Evolutionary conservation across 768 basidiomycete genomes (phyloP).

Genomic region (Phaeolepiota aurea): DNA sequence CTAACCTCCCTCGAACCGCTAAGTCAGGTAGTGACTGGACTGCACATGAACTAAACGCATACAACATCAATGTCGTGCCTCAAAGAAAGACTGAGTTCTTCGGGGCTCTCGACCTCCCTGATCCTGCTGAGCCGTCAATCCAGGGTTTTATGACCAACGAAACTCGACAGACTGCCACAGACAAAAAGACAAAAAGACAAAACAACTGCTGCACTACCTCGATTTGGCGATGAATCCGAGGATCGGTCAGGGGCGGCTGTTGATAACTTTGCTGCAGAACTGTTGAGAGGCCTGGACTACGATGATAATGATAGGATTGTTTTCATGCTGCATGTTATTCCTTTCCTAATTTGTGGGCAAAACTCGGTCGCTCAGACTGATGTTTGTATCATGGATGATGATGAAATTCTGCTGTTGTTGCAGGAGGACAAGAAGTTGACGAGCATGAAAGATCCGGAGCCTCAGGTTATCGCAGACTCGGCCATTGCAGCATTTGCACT

Average conservation of each 20-base stretch:
- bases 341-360: conserved; percentile 14
- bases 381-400: conserved; percentile 14
- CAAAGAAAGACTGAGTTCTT: conserved; percentile 14
- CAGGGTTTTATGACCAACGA: conserved; percentile 10
- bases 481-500: conserved; percentile 18
- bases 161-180: conserved; percentile 11
- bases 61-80: conserved; percentile 4
- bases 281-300: conserved; percentile 11
- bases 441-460: conserved; percentile 17
- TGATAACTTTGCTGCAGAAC: conserved; percentile 13
- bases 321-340: conserved; percentile 10
- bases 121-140: conserved; percentile 9
- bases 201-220: conserved; percentile 11
- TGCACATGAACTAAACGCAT: neutral
- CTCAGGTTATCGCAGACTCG: conserved; percentile 20
- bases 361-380: conserved; percentile 11
- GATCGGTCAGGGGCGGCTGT: conserved; percentile 15
- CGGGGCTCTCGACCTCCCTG: conserved; percentile 8
- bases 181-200: conserved; percentile 12
- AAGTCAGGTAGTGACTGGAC: conserved; percentile 9
- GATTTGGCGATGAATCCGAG: conserved; percentile 13
- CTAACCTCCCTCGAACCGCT: conserved; percentile 8
- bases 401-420: conserved; percentile 14
- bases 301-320: conserved; percentile 12
- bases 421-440: conserved; percentile 12